A percentile compares a stretch with the other conserved stretches of the same genome.
These are phyloP conservation scores for Neurospora crassa DNA, from an alignment of 2,329 filamentous ascomycete genomes.

Conservation along the genomic window DNA sequence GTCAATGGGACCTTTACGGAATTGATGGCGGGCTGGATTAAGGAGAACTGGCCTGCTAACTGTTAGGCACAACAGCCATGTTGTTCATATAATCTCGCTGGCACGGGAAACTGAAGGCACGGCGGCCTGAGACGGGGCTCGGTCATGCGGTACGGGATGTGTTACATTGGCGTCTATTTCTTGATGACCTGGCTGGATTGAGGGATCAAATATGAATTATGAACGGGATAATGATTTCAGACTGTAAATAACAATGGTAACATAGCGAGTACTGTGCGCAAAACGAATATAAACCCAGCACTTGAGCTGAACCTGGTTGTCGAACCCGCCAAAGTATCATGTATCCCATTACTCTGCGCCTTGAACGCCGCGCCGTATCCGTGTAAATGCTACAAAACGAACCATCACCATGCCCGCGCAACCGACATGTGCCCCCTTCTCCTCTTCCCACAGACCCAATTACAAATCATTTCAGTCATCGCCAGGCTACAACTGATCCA, in stretches of 20 bases:
- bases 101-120: not conserved
- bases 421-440: not conserved
- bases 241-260: not conserved
- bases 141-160: not conserved
- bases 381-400: conserved; percentile 13
- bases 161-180: not conserved
- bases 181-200: not conserved
- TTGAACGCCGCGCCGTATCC: conserved; percentile 11
- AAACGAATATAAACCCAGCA: not conserved
- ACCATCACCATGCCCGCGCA: conserved; percentile 1
- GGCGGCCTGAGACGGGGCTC: not conserved
- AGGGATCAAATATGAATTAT: not conserved
- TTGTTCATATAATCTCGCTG: conserved; percentile 21
- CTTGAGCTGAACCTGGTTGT: conserved; percentile 24
- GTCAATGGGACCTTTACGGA: conserved; percentile 46
- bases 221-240: not conserved
- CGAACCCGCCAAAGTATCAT: not conserved
- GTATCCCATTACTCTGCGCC: conserved; percentile 1
- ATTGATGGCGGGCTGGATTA: conserved; percentile 47
- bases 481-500: conserved; percentile 60
- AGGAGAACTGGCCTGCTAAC: conserved; percentile 40
- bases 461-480: not conserved
- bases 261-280: not conserved
- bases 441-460: not conserved
- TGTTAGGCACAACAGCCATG: conserved; percentile 9